Base-by-base conservation (phyloP, 805 yeast genomes). In the Wickerhamiella bombiphila region DNA sequence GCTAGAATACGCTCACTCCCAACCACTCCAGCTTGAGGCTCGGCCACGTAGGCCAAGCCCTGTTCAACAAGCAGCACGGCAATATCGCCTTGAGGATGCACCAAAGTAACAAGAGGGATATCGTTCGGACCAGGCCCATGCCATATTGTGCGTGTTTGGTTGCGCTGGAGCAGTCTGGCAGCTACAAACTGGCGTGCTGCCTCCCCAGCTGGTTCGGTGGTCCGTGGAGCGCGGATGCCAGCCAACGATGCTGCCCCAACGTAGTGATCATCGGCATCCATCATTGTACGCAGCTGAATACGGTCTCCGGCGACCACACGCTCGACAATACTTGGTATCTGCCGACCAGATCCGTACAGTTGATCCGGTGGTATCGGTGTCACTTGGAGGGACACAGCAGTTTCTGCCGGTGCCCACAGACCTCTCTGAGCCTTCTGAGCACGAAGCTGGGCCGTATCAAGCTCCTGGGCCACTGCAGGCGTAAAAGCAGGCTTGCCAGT, bases 241-340 rank as follows among this genome's bases (percentile, higher is more conserved):
- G 91, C 91, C 44, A 82, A 59, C 29, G 76, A 54, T 22, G 77
- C 68, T 8, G 77, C 75, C 21, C 74, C 61, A 21, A 70, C 66
- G 30, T 66, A 69, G 42, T 80, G 91, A 29, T 57, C 56, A n/a
- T 58, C 57, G 34, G 63, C 58, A 41, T 61, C 63, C 34, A 70
- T 49, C 38, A 74, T 45, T 9, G 74, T 54, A 29, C 93, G 69
- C 9, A 72, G 69, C 28, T 76, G 60, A n/a, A 81, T 56, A 34
- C 93, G 63, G 58, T 82, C 94, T 35, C 94, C 94, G 44, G 76
- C 63, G 42, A 80, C 65, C 22, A 77, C 91, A 49, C 69, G 74
- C 57, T 82, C 93, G 19, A 82, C 76, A 40, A 82, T 68, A 22
- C 80, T 66, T 14, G 65, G 57, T 35, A 70, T 56, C 19, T 74